Conservation (phyloP, 2,329 filamentous ascomycete species). For the Phaeophleospora eucalypticola region DNA sequence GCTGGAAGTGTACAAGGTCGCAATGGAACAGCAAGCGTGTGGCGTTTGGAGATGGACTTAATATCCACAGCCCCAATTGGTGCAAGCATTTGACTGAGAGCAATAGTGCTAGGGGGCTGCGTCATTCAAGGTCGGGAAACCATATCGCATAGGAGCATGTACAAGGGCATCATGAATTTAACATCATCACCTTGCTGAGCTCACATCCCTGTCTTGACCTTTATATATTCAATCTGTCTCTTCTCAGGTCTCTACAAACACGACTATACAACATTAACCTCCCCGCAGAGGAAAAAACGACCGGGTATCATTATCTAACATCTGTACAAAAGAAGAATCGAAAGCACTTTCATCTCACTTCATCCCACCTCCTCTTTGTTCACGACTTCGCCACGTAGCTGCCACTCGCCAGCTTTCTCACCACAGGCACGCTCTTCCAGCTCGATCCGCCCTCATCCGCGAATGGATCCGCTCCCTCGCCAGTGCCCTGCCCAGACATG, state of each 20-base stretch:
- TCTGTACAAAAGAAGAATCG: neutral
- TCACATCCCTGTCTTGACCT: too few relatives aligned
- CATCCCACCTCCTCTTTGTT: neutral
- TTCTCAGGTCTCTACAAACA: neutral
- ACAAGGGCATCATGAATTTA: too few relatives aligned
- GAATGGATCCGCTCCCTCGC: slow-evolving; percentile 61
- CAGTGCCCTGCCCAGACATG: slow-evolving; percentile 47
- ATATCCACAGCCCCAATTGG: too few relatives aligned
- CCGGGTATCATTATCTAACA: neutral
- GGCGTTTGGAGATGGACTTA: too few relatives aligned
- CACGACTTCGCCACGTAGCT: slow-evolving; percentile 53
- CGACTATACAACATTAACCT: neutral
- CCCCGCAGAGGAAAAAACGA: neutral
- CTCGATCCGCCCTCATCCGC: slow-evolving; percentile 55
- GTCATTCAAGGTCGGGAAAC: too few relatives aligned
- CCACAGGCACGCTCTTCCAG: slow-evolving; percentile 65
- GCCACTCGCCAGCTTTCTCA: slow-evolving; percentile 67
- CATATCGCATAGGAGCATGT: too few relatives aligned
- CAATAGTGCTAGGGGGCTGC: too few relatives aligned
- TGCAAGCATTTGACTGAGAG: too few relatives aligned
- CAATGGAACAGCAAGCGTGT: too few relatives aligned
- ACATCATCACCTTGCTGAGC: too few relatives aligned
- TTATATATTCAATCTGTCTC: neutral
- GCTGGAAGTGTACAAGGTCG: too few relatives aligned
- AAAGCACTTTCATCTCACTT: neutral